Evolutionary conservation across 164 flowering plant genomes (phyloP), one percentile per base, ranked within the genome.

Genomic region (Aristolochia fimbriata): DNA sequence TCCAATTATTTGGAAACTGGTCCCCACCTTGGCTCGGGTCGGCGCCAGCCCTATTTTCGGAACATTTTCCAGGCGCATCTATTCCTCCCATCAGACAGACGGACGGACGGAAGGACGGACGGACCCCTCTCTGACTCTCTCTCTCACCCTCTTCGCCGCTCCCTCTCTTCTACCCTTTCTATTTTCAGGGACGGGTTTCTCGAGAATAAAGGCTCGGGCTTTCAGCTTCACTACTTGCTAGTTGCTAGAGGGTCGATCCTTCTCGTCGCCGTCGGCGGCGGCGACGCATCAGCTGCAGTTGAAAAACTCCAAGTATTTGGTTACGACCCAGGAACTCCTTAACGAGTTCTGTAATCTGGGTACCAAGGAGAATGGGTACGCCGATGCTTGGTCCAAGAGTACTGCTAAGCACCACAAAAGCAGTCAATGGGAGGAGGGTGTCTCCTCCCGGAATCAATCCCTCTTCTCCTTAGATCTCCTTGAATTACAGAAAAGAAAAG

Each of bases 301-400:
- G 12, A 76, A 81, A 63, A 77, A 68, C 54, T 91, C 93, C 14
- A 88, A 79, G 91, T 94, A 77, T 74, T 70, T 91, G 66, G 77
- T 46, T 56, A 91, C 96, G 5, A 78, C 89, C 20, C 95, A 91
- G 58, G 84, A 84, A 66, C 91, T 94, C 45, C 64, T 94, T 55
- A 79, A 80, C 59, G 99, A 94, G 82, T 81, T 88, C 50, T 94
- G 99, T 54, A 77, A 78, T 53, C 82, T 86, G 30, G 95, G 82
- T 47, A 64, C 69, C 0, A 74, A 72, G 59, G 76, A 74, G 59
- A 66, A 11, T 14, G 45, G 22, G 25, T 20, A 43, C 37, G 3
- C n/a, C 22, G 27, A 15, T n/a, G 71, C 73, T 53, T 62, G 57
- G 12, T 24, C 21, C 31, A 73, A 68, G 68, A 81, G 73, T 63